phyloP scores from a whole-genome alignment of 208 protist genomes.

The Endotrypanum monterogeii region DNA sequence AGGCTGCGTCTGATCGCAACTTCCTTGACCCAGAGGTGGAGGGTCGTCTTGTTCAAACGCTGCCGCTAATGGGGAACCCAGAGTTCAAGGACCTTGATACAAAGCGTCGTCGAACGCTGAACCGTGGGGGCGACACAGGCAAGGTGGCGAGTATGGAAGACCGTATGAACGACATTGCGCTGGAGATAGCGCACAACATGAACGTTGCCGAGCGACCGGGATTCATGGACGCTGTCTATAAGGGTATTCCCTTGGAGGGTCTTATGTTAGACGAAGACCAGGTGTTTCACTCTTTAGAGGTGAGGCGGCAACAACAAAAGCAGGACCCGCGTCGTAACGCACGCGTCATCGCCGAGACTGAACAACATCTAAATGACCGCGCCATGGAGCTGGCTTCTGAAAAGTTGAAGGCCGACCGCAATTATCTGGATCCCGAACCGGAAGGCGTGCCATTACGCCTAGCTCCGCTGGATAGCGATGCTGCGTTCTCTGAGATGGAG shows the following conservation, averaged over 20 bases:
- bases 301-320: slow-evolving; percentile 66
- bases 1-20: slow-evolving; percentile 48
- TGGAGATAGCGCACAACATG: slow-evolving; percentile 65
- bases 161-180: slow-evolving; percentile 66
- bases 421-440: slow-evolving; percentile 63
- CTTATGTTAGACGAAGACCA: slow-evolving; percentile 72
- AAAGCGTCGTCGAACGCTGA: slow-evolving; percentile 54
- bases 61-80: slow-evolving; percentile 56
- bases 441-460: slow-evolving; percentile 65
- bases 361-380: slow-evolving; percentile 62
- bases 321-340: slow-evolving; percentile 61
- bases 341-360: slow-evolving; percentile 50
- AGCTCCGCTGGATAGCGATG: slow-evolving; percentile 54
- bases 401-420: slow-evolving; percentile 52
- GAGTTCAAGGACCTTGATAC: slow-evolving; percentile 66
- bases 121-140: slow-evolving; percentile 31
- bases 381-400: slow-evolving; percentile 59
- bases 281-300: slow-evolving; percentile 54
- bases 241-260: slow-evolving; percentile 56
- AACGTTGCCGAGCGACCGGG: slow-evolving; percentile 68
- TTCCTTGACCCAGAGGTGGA: slow-evolving; percentile 71
- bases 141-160: slow-evolving; percentile 62
- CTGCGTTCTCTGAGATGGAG: slow-evolving; percentile 52
- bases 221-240: slow-evolving; percentile 54
- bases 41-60: slow-evolving; percentile 49